These are phyloP conservation scores for Boletellus ananas DNA, from an alignment of 768 basidiomycete genomes.

Conservation along the genomic window DNA sequence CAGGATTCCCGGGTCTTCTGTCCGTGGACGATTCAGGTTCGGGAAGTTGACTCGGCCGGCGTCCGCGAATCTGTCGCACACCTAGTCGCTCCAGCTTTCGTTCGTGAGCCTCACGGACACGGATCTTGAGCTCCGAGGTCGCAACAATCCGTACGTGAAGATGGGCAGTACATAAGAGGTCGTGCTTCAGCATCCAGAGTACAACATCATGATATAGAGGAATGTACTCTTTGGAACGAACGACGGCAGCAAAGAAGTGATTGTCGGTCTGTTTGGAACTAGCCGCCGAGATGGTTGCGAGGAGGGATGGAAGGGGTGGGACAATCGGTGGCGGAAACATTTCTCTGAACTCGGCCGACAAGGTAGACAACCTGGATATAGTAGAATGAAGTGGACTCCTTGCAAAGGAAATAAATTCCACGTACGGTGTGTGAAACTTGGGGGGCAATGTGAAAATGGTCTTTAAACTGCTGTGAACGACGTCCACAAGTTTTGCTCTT, in stretches of 20 bases:
- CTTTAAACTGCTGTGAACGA: conserved; percentile 72
- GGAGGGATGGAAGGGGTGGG: conserved; percentile 68
- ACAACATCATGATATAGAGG: conserved; percentile 77
- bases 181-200: conserved; percentile 86
- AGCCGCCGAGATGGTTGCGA: conserved; percentile 71
- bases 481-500: conserved; percentile 85
- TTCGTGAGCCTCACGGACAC: conserved; percentile 50
- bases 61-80: conserved; percentile 17
- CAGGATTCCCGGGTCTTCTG: conserved; percentile 13
- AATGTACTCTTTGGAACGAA: conserved; percentile 62
- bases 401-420: conserved; percentile 8
- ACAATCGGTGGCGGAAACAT: conserved; percentile 58
- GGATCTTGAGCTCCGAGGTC: conserved; percentile 67
- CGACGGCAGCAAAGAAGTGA: conserved; percentile 80
- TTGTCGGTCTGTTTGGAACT: conserved; percentile 59
- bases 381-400: neutral
- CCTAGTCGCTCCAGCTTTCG: conserved; percentile 29
- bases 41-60: conserved; percentile 13
- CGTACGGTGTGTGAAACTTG: conserved; percentile 59
- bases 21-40: conserved; percentile 21
- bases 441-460: conserved; percentile 78
- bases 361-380: conserved; percentile 28
- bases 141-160: conserved; percentile 83
- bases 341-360: conserved; percentile 57
- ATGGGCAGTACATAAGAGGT: conserved; percentile 81